Evolutionary conservation across 106 monocot species (phyloP).

Genomic region (Allium fistulosum): DNA sequence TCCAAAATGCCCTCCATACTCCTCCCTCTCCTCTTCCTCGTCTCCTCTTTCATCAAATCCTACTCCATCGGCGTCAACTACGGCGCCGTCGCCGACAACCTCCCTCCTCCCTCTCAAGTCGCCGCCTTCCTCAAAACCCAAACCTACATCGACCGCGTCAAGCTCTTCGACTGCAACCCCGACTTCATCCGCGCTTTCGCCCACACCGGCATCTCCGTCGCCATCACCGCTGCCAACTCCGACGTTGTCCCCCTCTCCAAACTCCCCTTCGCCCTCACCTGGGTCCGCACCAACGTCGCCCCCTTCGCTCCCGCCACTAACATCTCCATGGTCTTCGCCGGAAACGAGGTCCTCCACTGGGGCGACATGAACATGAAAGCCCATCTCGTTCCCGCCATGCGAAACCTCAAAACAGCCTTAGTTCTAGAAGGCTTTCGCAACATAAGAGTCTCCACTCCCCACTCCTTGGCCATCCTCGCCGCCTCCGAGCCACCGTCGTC

Average conservation of each 20-base stretch:
- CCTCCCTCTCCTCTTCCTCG: neutral
- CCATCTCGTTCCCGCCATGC: constrained; percentile 77
- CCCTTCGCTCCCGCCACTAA: constrained; percentile 82
- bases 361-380: constrained; percentile 48
- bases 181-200: constrained; percentile 84
- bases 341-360: constrained; percentile 76
- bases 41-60: neutral
- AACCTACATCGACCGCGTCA: constrained; percentile 69
- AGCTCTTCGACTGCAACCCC: constrained; percentile 83
- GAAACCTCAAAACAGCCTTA: constrained; percentile 30
- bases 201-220: constrained; percentile 42
- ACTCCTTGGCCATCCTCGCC: constrained; percentile 70
- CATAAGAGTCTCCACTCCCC: constrained; percentile 84
- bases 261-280: constrained; percentile 30
- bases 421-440: constrained; percentile 14
- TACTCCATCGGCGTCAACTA: constrained; percentile 79
- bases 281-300: constrained; percentile 55
- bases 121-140: constrained; percentile 55
- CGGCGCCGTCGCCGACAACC: constrained; percentile 71
- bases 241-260: constrained; percentile 46
- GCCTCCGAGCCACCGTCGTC: constrained; percentile 58
- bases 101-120: constrained; percentile 67
- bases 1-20: neutral
- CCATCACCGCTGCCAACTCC: constrained; percentile 61
- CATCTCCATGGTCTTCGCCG: constrained; percentile 63